Evolutionary conservation across 2,329 filamentous ascomycete genomes (phyloP).

Genomic region (Colletotrichum cuscutae): DNA sequence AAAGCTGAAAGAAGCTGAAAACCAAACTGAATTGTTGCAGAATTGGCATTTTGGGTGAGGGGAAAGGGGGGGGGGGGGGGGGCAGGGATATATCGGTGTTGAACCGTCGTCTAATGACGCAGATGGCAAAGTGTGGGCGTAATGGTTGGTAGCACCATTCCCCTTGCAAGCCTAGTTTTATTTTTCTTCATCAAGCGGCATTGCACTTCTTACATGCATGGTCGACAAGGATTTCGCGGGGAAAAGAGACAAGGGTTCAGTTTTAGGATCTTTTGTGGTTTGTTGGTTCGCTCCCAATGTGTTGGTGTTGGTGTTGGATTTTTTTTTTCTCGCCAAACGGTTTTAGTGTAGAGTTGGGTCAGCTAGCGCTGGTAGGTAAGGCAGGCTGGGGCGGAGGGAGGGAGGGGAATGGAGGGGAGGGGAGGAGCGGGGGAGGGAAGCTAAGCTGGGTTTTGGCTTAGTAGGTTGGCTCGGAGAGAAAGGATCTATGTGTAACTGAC

Average conservation of each 20-base stretch:
- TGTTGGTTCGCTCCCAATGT: neutral
- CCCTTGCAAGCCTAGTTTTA: conserved; percentile 15
- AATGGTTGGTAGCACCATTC: conserved; percentile 25
- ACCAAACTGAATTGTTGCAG: conserved; percentile 11
- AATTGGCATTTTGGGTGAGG: neutral
- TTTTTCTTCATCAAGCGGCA: neutral
- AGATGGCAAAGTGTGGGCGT: neutral
- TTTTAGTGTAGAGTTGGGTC: neutral
- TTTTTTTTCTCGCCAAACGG: neutral
- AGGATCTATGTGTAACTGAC: conserved; percentile 28
- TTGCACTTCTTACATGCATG: conserved; percentile 24
- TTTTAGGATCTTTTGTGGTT: neutral
- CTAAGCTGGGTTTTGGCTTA: conserved; percentile 1
- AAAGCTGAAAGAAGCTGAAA: neutral
- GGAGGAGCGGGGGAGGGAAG: neutral
- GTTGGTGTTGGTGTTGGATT: neutral
- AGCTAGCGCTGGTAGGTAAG: neutral
- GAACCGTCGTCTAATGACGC: neutral
- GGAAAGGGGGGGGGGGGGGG: too few species aligned
- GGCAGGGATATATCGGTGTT: conserved; percentile 8
- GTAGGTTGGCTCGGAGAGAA: neutral
- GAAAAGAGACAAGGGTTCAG: conserved; percentile 1
- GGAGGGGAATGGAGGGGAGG: neutral
- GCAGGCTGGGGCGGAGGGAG: neutral
- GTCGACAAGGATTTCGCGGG: neutral